These are phyloP conservation scores for Tothia fuscella DNA, from an alignment of 2,329 filamentous ascomycete species.

Conservation along the genomic window DNA sequence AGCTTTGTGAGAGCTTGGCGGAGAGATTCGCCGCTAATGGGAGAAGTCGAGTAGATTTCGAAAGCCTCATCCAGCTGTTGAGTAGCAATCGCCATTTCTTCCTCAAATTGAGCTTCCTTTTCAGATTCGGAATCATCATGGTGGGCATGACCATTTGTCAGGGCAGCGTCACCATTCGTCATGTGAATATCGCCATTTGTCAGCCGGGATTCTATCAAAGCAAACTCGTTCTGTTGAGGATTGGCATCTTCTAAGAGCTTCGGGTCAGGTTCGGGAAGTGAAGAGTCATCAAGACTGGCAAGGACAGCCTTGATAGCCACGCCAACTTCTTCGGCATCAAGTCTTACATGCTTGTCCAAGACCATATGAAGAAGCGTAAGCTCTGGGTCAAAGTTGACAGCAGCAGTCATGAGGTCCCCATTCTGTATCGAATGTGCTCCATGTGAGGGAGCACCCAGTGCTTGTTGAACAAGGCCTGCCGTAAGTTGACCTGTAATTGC, in stretches of 20 bases:
- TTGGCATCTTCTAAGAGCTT: slow-evolving; percentile 14
- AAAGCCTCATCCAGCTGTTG: slow-evolving; percentile 52
- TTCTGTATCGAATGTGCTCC: slow-evolving; percentile 15
- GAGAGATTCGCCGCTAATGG: slow-evolving; percentile 50
- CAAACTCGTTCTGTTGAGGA: background rate
- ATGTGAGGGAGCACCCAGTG: slow-evolving; percentile 20
- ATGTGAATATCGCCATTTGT: slow-evolving; percentile 19
- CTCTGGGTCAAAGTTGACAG: slow-evolving; percentile 55
- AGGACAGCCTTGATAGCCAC: slow-evolving; percentile 55
- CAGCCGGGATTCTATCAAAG: slow-evolving; percentile 26
- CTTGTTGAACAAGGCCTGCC: slow-evolving; percentile 31
- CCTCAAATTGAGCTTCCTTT: slow-evolving; percentile 25
- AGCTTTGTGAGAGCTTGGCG: slow-evolving; percentile 59
- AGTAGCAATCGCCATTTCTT: slow-evolving; percentile 38
- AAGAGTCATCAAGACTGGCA: slow-evolving; percentile 47
- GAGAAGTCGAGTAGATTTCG: slow-evolving; percentile 53
- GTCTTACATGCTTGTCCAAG: slow-evolving; percentile 48
- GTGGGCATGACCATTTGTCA: slow-evolving; percentile 1
- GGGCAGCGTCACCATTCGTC: slow-evolving; percentile 13
- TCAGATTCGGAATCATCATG: slow-evolving; percentile 16
- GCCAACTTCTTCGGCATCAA: slow-evolving; percentile 55
- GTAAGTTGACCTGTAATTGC: slow-evolving; percentile 43
- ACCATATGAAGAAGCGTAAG: slow-evolving; percentile 55
- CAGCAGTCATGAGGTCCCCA: slow-evolving; percentile 48
- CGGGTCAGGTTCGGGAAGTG: slow-evolving; percentile 13